phyloP scores from a whole-genome alignment of 2,329 filamentous ascomycete genomes.

The Xylariaceae sp. region DNA sequence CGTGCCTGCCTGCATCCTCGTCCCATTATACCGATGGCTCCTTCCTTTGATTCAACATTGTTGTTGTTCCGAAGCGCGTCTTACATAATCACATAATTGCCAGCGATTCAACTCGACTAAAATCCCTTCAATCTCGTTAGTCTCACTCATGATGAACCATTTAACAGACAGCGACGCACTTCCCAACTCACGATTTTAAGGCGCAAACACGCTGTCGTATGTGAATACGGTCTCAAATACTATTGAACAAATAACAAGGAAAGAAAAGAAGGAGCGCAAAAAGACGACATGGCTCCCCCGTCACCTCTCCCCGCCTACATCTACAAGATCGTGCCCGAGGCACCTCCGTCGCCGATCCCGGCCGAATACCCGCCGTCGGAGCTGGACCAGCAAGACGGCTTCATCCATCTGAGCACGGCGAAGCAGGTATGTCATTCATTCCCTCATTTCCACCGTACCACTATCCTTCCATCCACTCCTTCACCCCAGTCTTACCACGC shows the following conservation, averaged over 20 bases:
- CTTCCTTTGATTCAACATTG: too few relatives aligned
- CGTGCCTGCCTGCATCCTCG: too few relatives aligned
- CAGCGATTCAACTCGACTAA: too few relatives aligned
- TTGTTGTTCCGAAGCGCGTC: too few relatives aligned
- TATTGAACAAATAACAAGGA: neutral
- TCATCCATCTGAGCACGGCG: constrained; percentile 55
- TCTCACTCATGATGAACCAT: too few relatives aligned
- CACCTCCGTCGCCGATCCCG: constrained; percentile 50
- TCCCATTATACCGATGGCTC: too few relatives aligned
- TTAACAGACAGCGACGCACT: too few relatives aligned
- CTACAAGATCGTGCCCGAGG: constrained; percentile 56
- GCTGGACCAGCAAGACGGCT: constrained; percentile 55
- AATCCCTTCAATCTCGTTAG: too few relatives aligned
- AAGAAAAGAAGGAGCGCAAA: neutral
- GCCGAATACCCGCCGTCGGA: constrained; percentile 51
- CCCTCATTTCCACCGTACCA: neutral
- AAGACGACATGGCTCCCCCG: constrained; percentile 21
- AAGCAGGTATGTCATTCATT: constrained; percentile 40
- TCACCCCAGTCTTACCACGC: neutral
- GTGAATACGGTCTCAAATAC: too few relatives aligned
- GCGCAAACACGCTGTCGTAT: too few relatives aligned
- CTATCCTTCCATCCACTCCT: neutral
- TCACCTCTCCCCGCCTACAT: constrained; percentile 40
- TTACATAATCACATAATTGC: too few relatives aligned
- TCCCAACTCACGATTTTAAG: too few relatives aligned